Percentiles rank a stretch among this genome's conserved stretches.
Conservation (phyloP, 495 filamentous ascomycete genomes). For the Penicillium crystallinum region DNA sequence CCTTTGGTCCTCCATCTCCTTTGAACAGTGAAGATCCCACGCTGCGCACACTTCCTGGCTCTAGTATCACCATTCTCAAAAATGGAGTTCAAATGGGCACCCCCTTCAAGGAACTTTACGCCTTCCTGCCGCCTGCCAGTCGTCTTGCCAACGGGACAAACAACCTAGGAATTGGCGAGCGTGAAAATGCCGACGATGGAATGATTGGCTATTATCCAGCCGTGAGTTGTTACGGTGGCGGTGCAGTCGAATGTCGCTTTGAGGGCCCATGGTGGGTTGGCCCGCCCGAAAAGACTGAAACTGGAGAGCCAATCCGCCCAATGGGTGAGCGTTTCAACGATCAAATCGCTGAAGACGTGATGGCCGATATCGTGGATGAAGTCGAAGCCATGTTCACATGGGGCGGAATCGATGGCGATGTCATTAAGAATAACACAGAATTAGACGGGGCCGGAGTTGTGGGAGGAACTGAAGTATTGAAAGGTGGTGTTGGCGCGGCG, state of each 20-base stretch:
- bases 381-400: slow-evolving; percentile 58
- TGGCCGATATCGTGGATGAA: slow-evolving; percentile 90
- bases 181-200: slow-evolving; percentile 84
- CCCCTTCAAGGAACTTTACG: slow-evolving; percentile 80
- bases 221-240: slow-evolving; percentile 84
- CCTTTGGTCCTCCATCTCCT: slow-evolving; percentile 50
- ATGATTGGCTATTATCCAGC: slow-evolving; percentile 94
- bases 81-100: slow-evolving; percentile 85
- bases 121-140: slow-evolving; percentile 89
- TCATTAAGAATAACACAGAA: slow-evolving; percentile 29
- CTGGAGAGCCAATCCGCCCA: slow-evolving; percentile 43
- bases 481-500: slow-evolving; percentile 34
- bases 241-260: slow-evolving; percentile 87
- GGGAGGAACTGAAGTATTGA: slow-evolving; percentile 33
- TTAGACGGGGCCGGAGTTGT: slow-evolving; percentile 29
- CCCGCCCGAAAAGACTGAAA: slow-evolving; percentile 46
- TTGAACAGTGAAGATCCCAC: slow-evolving; percentile 64
- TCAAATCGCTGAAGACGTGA: slow-evolving; percentile 90
- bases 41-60: slow-evolving; percentile 78
- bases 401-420: slow-evolving; percentile 39
- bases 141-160: slow-evolving; percentile 50
- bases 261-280: slow-evolving; percentile 87
- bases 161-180: slow-evolving; percentile 69
- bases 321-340: slow-evolving; percentile 82
- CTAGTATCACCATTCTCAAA: slow-evolving; percentile 82